Percentiles rank a stretch among this genome's conserved stretches.
phyloP scores from a whole-genome alignment of 768 basidiomycete species.

The Phlebiopsis gigantea region DNA sequence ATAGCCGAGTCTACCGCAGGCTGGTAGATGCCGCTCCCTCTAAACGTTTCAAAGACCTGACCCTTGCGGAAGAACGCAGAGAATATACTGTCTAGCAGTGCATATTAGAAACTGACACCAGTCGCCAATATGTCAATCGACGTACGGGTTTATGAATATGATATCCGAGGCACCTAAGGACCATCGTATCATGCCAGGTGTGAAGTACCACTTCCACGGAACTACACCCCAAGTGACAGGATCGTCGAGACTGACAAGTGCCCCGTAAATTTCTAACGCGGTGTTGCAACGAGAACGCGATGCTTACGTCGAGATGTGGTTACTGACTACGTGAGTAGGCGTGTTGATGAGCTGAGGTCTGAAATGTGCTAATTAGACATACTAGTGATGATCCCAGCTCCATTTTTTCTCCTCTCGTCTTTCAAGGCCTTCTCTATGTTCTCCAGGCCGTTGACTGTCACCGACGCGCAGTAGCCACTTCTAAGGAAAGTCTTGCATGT shows the following conservation, averaged over 20 bases:
- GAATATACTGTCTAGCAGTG: constrained; percentile 49
- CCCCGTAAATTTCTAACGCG: not conserved
- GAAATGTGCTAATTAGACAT: constrained; percentile 20
- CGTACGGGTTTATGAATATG: constrained; percentile 87
- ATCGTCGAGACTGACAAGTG: constrained; percentile 80
- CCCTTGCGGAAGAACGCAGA: constrained; percentile 83
- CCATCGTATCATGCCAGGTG: constrained; percentile 71
- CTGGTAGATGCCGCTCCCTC: constrained; percentile 88
- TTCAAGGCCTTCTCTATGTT: constrained; percentile 59
- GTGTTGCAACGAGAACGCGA: too few species aligned
- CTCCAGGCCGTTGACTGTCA: constrained; percentile 68
- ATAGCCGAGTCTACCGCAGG: constrained; percentile 82
- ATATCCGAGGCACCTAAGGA: constrained; percentile 89
- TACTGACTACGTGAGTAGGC: constrained; percentile 55
- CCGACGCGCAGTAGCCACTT: constrained; percentile 53
- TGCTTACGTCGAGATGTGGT: constrained; percentile 88
- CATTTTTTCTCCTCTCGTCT: constrained; percentile 36
- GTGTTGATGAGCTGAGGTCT: not conserved
- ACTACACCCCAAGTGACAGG: constrained; percentile 86
- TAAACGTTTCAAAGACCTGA: constrained; percentile 88
- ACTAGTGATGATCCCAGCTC: constrained; percentile 75
- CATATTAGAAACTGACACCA: not conserved
- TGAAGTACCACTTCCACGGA: constrained; percentile 56
- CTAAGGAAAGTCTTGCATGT: constrained; percentile 75
- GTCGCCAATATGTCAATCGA: not conserved